A percentile compares a stretch with the other conserved stretches of the same genome.
These are phyloP conservation scores for Myrmaecium sp. DNA, from an alignment of 2,329 filamentous ascomycete genomes.

Conservation along the genomic window DNA sequence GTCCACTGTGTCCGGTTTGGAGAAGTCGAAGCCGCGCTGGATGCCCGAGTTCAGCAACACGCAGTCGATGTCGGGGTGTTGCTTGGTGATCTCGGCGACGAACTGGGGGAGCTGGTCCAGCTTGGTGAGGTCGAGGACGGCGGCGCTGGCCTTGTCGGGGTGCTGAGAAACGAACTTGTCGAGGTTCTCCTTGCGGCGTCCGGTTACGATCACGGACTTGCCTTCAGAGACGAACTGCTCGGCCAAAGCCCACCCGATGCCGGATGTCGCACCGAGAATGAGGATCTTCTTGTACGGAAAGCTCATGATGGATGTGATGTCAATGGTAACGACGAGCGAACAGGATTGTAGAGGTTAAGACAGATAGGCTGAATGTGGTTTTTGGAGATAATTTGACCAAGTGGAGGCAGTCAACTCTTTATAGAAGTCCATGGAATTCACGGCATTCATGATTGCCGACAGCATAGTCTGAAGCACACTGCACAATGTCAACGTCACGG, in stretches of 20 bases:
- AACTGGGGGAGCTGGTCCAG: constrained; percentile 31
- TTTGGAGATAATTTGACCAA: no score
- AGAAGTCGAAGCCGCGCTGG: constrained; percentile 33
- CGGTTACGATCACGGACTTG: constrained; percentile 30
- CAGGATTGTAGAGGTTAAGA: not conserved
- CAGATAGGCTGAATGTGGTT: no score
- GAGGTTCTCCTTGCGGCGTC: constrained; percentile 34
- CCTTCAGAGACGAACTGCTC: constrained; percentile 31
- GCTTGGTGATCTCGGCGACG: constrained; percentile 22
- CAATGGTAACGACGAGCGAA: not conserved
- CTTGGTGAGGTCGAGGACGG: constrained; percentile 34
- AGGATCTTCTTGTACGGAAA: constrained; percentile 35
- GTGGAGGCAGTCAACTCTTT: no score
- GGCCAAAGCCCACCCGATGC: constrained; percentile 34
- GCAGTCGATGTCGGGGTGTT: constrained; percentile 34
- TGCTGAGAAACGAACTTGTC: constrained; percentile 30
- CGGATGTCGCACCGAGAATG: constrained; percentile 35
- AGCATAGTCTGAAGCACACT: no score
- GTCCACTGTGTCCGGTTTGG: constrained; percentile 30
- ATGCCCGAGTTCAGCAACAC: constrained; percentile 38
- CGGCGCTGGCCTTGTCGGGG: constrained; percentile 26
- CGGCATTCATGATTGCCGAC: no score
- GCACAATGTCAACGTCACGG: no score
- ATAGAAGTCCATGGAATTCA: no score
- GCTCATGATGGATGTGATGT: constrained; percentile 18